Evolutionary conservation across 352 stramenopile species (phyloP).

Genomic region (Halophytophthora batemanensis): DNA sequence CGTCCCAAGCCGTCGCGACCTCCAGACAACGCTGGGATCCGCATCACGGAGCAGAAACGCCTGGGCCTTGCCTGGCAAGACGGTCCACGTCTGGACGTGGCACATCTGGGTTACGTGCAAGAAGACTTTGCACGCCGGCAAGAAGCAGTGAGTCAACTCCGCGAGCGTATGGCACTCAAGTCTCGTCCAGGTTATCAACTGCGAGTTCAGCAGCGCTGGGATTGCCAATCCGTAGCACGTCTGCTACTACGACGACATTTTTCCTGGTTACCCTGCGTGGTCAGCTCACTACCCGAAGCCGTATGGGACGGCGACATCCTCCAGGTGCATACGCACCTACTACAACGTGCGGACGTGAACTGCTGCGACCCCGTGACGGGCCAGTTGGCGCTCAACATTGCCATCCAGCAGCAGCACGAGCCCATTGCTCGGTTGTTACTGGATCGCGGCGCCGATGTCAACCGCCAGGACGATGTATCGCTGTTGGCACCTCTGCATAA

Average conservation of each 20-base stretch:
- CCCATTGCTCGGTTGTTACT: constrained; percentile 68
- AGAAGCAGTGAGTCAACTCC: constrained; percentile 51
- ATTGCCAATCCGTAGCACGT: constrained; percentile 34
- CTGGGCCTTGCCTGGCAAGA: constrained; percentile 61
- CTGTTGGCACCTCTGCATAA: constrained; percentile 66
- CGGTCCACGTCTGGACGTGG: constrained; percentile 58
- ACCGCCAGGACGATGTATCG: constrained; percentile 57
- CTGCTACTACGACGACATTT: constrained; percentile 65
- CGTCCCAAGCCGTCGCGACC: constrained; percentile 26
- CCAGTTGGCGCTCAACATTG: constrained; percentile 64
- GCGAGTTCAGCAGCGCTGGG: constrained; percentile 51
- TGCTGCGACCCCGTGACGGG: constrained; percentile 43
- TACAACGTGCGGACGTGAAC: constrained; percentile 50
- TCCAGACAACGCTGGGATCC: constrained; percentile 17
- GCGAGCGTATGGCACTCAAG: constrained; percentile 56
- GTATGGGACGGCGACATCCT: constrained; percentile 80
- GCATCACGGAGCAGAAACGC: constrained; percentile 56
- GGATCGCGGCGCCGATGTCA: constrained; percentile 62
- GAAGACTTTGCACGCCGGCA: constrained; percentile 60
- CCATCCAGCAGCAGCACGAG: constrained; percentile 76
- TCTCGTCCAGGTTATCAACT: constrained; percentile 61
- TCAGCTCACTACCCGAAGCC: constrained; percentile 57
- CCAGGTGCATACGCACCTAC: constrained; percentile 56
- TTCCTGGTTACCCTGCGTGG: constrained; percentile 61
- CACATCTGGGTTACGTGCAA: constrained; percentile 69